Conservation (phyloP, 2,329 filamentous ascomycete species). For the Epichloe uncinata region DNA sequence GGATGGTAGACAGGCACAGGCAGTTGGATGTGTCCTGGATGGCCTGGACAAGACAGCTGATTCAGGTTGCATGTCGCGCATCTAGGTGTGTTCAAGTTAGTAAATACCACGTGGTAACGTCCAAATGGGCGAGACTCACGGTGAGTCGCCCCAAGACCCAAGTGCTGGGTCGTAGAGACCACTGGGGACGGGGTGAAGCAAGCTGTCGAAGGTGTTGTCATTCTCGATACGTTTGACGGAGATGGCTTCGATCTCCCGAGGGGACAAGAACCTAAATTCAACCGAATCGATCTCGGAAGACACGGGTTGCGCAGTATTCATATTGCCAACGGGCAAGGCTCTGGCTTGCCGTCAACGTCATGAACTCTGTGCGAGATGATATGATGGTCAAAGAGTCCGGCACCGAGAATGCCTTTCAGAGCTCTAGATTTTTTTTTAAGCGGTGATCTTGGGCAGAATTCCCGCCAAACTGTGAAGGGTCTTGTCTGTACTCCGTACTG, state of each 20-base stretch:
- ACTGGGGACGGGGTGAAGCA: slow-evolving; percentile 77
- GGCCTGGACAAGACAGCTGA: slow-evolving; percentile 73
- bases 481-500: too few relatives aligned
- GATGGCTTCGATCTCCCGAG: slow-evolving; percentile 71
- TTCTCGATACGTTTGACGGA: slow-evolving; percentile 93
- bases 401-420: background rate
- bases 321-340: slow-evolving; percentile 15
- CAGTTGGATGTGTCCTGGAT: slow-evolving; percentile 89
- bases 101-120: slow-evolving; percentile 4
- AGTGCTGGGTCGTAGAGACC: slow-evolving; percentile 88
- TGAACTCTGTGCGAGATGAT: background rate
- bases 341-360: slow-evolving; percentile 1
- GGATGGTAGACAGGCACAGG: slow-evolving; percentile 90
- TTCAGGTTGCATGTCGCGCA: slow-evolving; percentile 88
- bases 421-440: background rate
- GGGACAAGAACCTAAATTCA: slow-evolving; percentile 75
- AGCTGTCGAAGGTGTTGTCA: slow-evolving; percentile 83
- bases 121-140: slow-evolving; percentile 34
- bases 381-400: background rate
- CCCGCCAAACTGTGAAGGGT: too few relatives aligned
- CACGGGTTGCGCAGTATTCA: slow-evolving; percentile 71
- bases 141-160: slow-evolving; percentile 75
- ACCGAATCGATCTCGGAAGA: slow-evolving; percentile 74
- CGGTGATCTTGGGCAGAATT: background rate
- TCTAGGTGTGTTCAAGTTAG: slow-evolving; percentile 27